Base-by-base conservation (phyloP, 495 filamentous ascomycete genomes). In the Haplographium delicatum region DNA sequence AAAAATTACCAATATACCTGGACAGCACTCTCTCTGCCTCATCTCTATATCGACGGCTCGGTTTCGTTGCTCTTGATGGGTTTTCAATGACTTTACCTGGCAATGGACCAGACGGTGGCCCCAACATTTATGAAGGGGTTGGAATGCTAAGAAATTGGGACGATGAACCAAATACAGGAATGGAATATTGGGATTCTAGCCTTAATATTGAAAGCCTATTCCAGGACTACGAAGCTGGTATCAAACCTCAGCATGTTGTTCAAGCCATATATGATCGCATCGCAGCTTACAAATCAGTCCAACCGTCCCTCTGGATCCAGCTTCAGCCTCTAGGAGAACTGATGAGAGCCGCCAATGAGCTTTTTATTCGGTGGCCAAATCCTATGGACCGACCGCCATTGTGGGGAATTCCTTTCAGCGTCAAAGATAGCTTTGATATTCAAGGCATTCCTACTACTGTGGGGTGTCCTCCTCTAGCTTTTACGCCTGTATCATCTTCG, bases 381-480 rank as follows among this genome's bases (percentile, higher is more conserved):
- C 47, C 47, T 10, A 25, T 30, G 1, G 23, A 37, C 5, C 44
- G 53, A 22, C 53, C 53, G 13, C 49, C 58, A 11, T 28, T 60
- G 7, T 79, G 80, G 57, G 80, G 80, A n/a, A 67, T 84, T 3
- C 78, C 80, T 5, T 69, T 84, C 23, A 68, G 69, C 8, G 54
- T 80, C 35, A 79, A 82, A 57, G 79, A 84, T 51, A 70, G 66
- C 24, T 81, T 83, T 16, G 44, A 60, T 51, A 26, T 60, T 43
- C 31, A 44, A 8, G 58, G 49, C 19, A 47, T 57, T 28, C 53
- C 50, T 4, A 56, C 58, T 8, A 57, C 58, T 8, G 25, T 23
- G n/a, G 58, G 48, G 4, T 56, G 48, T 44, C 53, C 50, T 28
- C 47, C 58, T 48, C 38, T 56, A 9, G 49, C 53, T 5, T 56